These are phyloP conservation scores for Apiospora arundinis DNA, from an alignment of 2,329 filamentous ascomycete genomes.

Conservation along the genomic window DNA sequence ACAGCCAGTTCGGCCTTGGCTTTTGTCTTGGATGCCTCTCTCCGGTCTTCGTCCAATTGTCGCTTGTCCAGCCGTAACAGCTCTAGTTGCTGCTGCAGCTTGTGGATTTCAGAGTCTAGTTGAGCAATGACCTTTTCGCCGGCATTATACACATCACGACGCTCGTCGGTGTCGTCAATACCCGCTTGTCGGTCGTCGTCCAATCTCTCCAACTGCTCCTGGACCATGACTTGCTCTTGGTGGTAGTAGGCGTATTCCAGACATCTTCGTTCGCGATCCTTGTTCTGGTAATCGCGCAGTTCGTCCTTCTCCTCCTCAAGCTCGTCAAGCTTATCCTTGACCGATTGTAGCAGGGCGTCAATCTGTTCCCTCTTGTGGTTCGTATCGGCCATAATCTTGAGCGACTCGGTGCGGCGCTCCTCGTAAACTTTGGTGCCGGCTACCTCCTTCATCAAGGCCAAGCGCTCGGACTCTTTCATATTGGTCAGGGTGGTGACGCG, in stretches of 20 bases:
- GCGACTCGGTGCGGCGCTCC: constrained; percentile 84
- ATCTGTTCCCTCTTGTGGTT: constrained; percentile 95
- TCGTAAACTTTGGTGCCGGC: constrained; percentile 98
- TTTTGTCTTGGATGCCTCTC: constrained; percentile 77
- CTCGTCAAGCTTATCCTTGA: constrained; percentile 86
- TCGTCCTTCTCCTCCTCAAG: constrained; percentile 98
- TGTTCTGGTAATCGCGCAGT: constrained; percentile 90
- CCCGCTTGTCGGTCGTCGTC: constrained; percentile 83
- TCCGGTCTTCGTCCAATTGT: constrained; percentile 89
- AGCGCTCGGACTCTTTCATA: constrained; percentile 94
- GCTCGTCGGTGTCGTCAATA: constrained; percentile 83
- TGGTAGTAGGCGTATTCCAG: constrained; percentile 95
- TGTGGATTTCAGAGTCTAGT: constrained; percentile 79
- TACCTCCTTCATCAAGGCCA: constrained; percentile 95
- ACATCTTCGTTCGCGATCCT: constrained; percentile 89
- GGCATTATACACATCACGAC: constrained; percentile 75
- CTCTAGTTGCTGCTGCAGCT: constrained; percentile 82
- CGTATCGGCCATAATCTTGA: constrained; percentile 97
- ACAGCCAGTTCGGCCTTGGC: constrained; percentile 88
- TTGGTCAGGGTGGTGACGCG: constrained; percentile 96
- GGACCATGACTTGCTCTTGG: constrained; percentile 82
- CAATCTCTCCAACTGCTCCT: constrained; percentile 79
- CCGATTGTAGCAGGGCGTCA: constrained; percentile 88
- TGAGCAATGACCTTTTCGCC: constrained; percentile 80
- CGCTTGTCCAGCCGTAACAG: constrained; percentile 83